A percentile compares a stretch with the other conserved stretches of the same genome.
Conservation (phyloP, 345 rosid genomes). For the Salix brachista region DNA sequence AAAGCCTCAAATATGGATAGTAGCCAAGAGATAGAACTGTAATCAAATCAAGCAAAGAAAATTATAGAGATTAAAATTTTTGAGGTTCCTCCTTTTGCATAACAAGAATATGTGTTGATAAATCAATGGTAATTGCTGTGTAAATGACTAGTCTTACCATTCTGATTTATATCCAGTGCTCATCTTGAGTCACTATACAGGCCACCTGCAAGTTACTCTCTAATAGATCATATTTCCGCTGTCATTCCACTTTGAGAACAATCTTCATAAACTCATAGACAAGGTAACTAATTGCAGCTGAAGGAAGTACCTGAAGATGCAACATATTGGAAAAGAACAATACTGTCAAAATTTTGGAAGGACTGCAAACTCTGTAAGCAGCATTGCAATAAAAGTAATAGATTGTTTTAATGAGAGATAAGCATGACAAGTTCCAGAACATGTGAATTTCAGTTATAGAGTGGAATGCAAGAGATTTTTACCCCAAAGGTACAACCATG, state of each 20-base stretch:
- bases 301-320: slow-evolving; percentile 71
- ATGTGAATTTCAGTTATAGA: neutral
- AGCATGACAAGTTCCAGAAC: neutral
- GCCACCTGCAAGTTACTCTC: slow-evolving; percentile 13
- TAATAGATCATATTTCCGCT: slow-evolving; percentile 7
- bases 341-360: neutral
- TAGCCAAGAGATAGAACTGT: neutral
- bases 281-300: slow-evolving; percentile 78
- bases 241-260: slow-evolving; percentile 64
- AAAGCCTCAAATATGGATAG: neutral
- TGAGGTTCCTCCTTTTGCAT: slow-evolving; percentile 4
- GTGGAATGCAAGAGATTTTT: neutral
- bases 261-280: slow-evolving; percentile 86
- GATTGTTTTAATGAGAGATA: neutral
- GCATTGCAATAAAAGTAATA: neutral
- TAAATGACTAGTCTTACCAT: slow-evolving; percentile 16
- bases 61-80: neutral
- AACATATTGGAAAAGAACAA: slow-evolving; percentile 12
- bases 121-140: slow-evolving; percentile 11
- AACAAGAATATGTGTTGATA: slow-evolving; percentile 9
- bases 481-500: neutral
- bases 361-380: neutral
- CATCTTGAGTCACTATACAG: slow-evolving; percentile 17
- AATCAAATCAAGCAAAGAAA: slow-evolving; percentile 8
- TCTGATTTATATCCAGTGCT: slow-evolving; percentile 19